Evolutionary conservation across 176 grass and related monocot genomes (phyloP), one percentile per base, ranked within the genome.

Genomic region (Raddia guianensis): DNA sequence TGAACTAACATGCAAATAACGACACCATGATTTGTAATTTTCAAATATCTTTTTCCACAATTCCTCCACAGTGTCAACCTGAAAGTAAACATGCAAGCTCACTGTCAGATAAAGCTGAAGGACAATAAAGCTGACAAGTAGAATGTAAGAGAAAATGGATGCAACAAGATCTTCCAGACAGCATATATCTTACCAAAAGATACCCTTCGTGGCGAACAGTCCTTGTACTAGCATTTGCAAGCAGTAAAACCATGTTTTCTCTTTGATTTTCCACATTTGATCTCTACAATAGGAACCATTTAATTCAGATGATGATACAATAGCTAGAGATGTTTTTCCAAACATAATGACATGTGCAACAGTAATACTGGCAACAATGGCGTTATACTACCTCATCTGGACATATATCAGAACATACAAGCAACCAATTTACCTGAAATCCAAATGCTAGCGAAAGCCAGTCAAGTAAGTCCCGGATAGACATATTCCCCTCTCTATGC

Each of bases 201-300:
- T 78, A 46, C 2, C 66, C 59, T 58, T 83, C 79, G 18, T 65
- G 50, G 9, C 12, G 47, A 62, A 19, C 67, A n/a, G 63, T 42
- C 67, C 86, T 91, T 80, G 84, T 75, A 75, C 73, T 79, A 65
- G 91, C 81, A 77, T 94, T 94, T 84, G 88, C 88, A 65, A 94
- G 91, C 51, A 94, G 70, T 72, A 94, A 83, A 74, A 94, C 80
- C 80, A 94, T 77, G 76, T 91, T 87, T 70, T 94, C 91, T 60
- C 88, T 88, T 76, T 94, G 91, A 91, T 94, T 94, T 60, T 90
- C 83, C 66, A 86, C 91, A 83, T 91, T 94, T 3, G 88, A 87
- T 86, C 88, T 86, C 91, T 94, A 74, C 12, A 75, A 62, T 27
- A 55, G 27, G 12, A 48, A 80, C 6, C 45, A 75, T 82, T 63